Evolutionary conservation across 768 basidiomycete species (phyloP).

Genomic region (Xanthoconium stramineum): DNA sequence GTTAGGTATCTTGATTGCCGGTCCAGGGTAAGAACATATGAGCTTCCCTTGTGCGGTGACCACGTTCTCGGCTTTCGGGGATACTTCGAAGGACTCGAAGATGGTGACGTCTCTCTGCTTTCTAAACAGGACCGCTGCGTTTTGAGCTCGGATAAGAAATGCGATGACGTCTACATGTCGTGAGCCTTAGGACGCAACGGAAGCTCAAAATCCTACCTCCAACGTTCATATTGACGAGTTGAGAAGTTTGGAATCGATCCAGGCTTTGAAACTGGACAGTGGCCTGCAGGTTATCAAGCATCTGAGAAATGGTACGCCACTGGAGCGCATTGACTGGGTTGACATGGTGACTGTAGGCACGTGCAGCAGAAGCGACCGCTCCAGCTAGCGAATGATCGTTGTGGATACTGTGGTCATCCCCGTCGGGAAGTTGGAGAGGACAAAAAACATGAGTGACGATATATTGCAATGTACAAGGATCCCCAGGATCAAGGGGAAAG

Average conservation of each 20-base stretch:
- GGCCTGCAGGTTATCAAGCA: background rate
- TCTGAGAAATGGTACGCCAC: background rate
- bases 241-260: background rate
- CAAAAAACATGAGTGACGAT: background rate
- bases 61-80: conserved; percentile 26
- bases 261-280: background rate
- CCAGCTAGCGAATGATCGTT: background rate
- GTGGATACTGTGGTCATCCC: background rate
- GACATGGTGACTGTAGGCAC: background rate
- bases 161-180: conserved; percentile 26
- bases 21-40: conserved; percentile 39
- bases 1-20: conserved; percentile 18
- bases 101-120: conserved; percentile 22
- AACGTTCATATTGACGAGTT: background rate
- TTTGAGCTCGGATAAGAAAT: background rate
- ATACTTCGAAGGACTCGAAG: conserved; percentile 40
- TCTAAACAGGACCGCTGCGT: conserved; percentile 18
- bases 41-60: conserved; percentile 41
- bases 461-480: background rate
- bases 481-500: too few species aligned
- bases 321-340: background rate
- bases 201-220: background rate
- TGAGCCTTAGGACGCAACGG: background rate
- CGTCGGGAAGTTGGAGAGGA: background rate
- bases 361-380: background rate